phyloP scores from a whole-genome alignment of 2,329 filamentous ascomycete genomes.

The Arthrinium phaeospermum region DNA sequence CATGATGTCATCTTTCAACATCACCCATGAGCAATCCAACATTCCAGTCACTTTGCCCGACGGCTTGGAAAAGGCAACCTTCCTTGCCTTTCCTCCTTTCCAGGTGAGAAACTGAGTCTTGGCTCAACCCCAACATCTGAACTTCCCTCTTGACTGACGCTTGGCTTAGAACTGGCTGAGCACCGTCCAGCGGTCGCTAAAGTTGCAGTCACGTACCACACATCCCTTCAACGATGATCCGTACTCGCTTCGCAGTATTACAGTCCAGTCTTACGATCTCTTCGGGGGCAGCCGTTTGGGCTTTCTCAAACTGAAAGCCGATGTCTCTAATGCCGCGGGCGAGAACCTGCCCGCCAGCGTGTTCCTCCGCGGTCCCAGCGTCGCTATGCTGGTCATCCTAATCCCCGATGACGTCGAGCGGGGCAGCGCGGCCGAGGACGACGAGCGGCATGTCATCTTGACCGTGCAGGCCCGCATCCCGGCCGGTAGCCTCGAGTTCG shows the following conservation, averaged over 20 bases:
- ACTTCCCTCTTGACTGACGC: background rate
- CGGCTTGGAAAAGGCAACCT: background rate
- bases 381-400: constrained; percentile 64
- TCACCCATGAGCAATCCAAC: background rate
- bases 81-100: constrained; percentile 4
- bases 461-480: constrained; percentile 65
- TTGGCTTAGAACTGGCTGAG: constrained; percentile 52
- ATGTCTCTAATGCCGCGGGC: constrained; percentile 52
- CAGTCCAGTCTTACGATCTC: constrained; percentile 59
- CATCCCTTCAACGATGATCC: constrained; percentile 62
- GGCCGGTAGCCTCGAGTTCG: constrained; percentile 58
- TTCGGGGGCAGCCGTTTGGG: constrained; percentile 56
- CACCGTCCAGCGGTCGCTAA: constrained; percentile 53
- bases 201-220: constrained; percentile 46
- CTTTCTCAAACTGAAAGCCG: constrained; percentile 61
- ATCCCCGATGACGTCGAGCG: constrained; percentile 54
- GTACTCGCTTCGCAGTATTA: constrained; percentile 57
- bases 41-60: constrained; percentile 15
- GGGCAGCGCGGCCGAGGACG: constrained; percentile 34
- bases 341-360: constrained; percentile 59
- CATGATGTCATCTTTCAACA: constrained; percentile 4
- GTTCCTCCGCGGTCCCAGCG: constrained; percentile 65
- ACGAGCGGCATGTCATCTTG: constrained; percentile 61
- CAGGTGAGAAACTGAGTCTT: background rate
- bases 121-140: background rate